Percentiles rank a stretch among this genome's conserved stretches.
Evolutionary conservation across 176 grass and related monocot genomes (phyloP).

Genomic region (Oryza nivara): DNA sequence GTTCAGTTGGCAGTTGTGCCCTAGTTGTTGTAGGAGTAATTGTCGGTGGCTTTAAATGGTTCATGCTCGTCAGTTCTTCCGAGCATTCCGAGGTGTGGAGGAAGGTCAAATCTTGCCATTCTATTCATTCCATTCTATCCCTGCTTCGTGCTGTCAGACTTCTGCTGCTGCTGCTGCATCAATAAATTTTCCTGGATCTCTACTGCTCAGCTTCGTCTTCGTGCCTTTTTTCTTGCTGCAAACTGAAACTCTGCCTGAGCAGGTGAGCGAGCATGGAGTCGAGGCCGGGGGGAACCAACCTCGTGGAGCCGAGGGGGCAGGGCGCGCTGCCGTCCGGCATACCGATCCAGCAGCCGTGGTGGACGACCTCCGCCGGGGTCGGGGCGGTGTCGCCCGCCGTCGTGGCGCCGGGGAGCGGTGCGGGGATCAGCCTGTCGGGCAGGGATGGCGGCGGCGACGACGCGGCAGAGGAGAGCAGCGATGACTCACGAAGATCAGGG

Average conservation of each 20-base stretch:
- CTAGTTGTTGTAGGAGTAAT: neutral
- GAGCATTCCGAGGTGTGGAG: neutral
- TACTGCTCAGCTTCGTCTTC: neutral
- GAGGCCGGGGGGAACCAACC: conserved; percentile 43
- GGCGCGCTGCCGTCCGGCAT: conserved; percentile 42
- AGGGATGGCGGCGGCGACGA: conserved; percentile 14
- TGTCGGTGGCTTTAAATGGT: conserved; percentile 8
- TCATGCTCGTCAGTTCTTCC: neutral
- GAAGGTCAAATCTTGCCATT: neutral
- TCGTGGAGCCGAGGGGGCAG: conserved; percentile 41
- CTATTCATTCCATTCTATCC: neutral
- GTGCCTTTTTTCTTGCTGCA: neutral
- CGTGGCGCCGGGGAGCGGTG: conserved; percentile 41
- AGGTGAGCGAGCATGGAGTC: conserved; percentile 36
- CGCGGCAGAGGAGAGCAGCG: conserved; percentile 45
- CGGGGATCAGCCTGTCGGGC: conserved; percentile 37
- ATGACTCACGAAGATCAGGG: conserved; percentile 47
- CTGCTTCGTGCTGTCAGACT: neutral
- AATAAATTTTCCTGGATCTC: neutral
- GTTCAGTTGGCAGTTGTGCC: neutral
- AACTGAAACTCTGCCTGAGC: conserved; percentile 28
- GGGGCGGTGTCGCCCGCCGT: conserved; percentile 58
- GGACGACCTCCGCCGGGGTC: conserved; percentile 39
- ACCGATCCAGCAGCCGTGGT: conserved; percentile 61
- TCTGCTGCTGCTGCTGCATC: neutral